Evolutionary conservation across 2,329 filamentous ascomycete species (phyloP), one percentile per base, ranked within the genome.

Genomic region (Diaporthe longicolla): DNA sequence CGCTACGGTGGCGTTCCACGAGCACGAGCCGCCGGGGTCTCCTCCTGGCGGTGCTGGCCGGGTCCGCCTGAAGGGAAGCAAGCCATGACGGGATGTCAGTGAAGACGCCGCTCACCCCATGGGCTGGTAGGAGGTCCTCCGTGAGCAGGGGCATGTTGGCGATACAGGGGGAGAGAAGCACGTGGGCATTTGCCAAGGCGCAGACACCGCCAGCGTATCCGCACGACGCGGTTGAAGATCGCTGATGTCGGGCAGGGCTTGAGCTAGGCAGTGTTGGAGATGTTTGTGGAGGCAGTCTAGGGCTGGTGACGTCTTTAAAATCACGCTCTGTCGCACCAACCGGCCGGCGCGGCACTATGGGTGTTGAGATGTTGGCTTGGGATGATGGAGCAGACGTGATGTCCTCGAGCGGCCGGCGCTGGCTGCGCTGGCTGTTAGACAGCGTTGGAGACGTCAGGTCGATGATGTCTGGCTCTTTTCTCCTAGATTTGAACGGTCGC

Each of bases 111-210:
- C 76, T 45, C 50, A 88, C 79, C 1, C 87, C 87, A 55, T 90
- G 88, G 0, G 77, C 78, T 1, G 76, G 74, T 1, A 89, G 79
- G 0, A 89, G 78, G 29, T 81, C 78, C 1, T 84, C 81, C 0
- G 82, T 82, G 8, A 86, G 78, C 76, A 80, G 80, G 0, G 81
- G 80, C 13, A 81, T 81, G 3, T 78, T 73, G 17, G 84, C 78
- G 21, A 88, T 82, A 66, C 82, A 85, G 0, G 84, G 84, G 0
- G 85, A 82, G 2, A 89, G 78, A 1, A 89, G 75, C 43, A 89
- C 76, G 0, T 79, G 78, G 48, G 76, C 81, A 21, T 79, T 80
- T 0, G 78, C 76, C 29, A 90, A 77, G 1, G 80, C 78, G 74
- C 88, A 89, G 11, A 79, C 71, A 0, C 76, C 55, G 6, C 80